Evolutionary conservation across 1,139 yeast species (phyloP).

Genomic region (Candida tunisiensis): DNA sequence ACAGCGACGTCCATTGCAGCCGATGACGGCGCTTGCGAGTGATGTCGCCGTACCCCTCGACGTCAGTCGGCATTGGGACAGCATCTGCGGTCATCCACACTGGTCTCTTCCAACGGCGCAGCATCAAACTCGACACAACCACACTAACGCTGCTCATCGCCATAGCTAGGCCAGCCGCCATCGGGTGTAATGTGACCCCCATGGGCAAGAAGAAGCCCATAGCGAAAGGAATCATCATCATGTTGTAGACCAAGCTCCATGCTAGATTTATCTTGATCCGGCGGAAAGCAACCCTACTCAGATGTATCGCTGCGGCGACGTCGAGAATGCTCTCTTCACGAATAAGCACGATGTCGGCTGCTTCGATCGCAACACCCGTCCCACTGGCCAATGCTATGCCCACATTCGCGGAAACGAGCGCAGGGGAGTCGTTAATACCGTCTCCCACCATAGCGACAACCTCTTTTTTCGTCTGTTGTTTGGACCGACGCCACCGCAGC

Average conservation of each 20-base stretch:
- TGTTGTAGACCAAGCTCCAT: conserved; percentile 76
- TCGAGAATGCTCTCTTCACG: conserved; percentile 34
- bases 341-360: conserved; percentile 77
- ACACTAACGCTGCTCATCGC: conserved; percentile 86
- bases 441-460: conserved; percentile 85
- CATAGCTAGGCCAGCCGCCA: conserved; percentile 83
- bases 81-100: conserved; percentile 5
- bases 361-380: conserved; percentile 90
- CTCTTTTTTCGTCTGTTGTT: no score
- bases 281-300: conserved; percentile 51
- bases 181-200: conserved; percentile 72
- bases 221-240: conserved; percentile 86
- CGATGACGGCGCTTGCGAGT: no score
- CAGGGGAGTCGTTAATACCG: conserved; percentile 95
- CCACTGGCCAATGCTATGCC: conserved; percentile 90
- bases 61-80: background rate
- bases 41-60: background rate
- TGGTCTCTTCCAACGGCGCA: conserved; percentile 26
- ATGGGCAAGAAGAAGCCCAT: conserved; percentile 82
- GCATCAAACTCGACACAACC: conserved; percentile 56
- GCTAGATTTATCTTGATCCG: conserved; percentile 69
- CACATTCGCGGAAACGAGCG: conserved; percentile 70
- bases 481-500: no score
- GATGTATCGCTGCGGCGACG: conserved; percentile 54
- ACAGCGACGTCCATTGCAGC: no score